These are phyloP conservation scores for Boechera stricta DNA, from an alignment of 345 rosid genomes.

Conservation along the genomic window DNA sequence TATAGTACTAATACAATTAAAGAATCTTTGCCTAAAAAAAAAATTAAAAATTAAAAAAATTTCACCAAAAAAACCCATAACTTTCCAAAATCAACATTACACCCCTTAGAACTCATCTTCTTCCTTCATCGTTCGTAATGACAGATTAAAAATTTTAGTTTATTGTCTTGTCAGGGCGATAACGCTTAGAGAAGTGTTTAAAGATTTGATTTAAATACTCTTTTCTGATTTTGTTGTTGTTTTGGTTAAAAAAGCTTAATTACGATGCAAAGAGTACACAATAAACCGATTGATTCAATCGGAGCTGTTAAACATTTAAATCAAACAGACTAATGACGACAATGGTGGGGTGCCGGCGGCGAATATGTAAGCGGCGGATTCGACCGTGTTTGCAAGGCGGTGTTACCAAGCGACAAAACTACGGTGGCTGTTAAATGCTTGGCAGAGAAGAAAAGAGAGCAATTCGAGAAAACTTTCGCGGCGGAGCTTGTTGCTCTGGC, in stretches of 20 bases:
- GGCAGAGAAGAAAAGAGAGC: slow-evolving; percentile 85
- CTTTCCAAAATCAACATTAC: too few relatives aligned
- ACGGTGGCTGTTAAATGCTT: slow-evolving; percentile 89
- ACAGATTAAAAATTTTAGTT: slow-evolving; percentile 5
- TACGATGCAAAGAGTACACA: slow-evolving; percentile 42
- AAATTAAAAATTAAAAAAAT: too few relatives aligned
- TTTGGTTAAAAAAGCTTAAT: background rate
- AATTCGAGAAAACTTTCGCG: slow-evolving; percentile 86
- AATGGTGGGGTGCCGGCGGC: slow-evolving; percentile 49
- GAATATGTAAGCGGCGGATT: slow-evolving; percentile 91
- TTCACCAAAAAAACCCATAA: too few relatives aligned
- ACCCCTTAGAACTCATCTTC: too few relatives aligned
- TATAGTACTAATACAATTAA: too few relatives aligned
- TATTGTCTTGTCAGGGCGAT: slow-evolving; percentile 41
- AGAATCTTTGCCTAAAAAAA: too few relatives aligned
- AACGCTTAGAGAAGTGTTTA: slow-evolving; percentile 34
- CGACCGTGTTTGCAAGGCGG: slow-evolving; percentile 77
- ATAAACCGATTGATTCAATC: slow-evolving; percentile 26
- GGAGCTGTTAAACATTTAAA: slow-evolving; percentile 25
- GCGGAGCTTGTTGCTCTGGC: slow-evolving; percentile 96
- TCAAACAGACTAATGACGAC: slow-evolving; percentile 20
- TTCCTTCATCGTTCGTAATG: slow-evolving; percentile 35
- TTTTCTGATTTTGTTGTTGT: background rate
- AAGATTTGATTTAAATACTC: slow-evolving; percentile 19
- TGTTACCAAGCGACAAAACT: slow-evolving; percentile 87